These are phyloP conservation scores for Nemania abortiva DNA, from an alignment of 2,329 filamentous ascomycete species.

Conservation along the genomic window DNA sequence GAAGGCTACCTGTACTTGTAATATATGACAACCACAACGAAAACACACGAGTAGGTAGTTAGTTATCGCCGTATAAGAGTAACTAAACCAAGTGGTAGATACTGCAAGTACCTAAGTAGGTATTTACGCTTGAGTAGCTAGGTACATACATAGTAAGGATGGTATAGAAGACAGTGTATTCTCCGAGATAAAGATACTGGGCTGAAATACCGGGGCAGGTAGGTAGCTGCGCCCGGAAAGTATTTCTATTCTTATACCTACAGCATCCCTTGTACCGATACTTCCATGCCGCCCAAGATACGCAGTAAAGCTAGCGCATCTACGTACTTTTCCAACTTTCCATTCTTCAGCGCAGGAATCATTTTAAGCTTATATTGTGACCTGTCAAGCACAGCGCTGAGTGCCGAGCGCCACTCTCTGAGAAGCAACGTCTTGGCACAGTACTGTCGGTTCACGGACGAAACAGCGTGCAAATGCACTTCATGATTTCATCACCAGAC, in stretches of 20 bases:
- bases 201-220: conserved; percentile 28
- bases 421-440: neutral
- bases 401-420: conserved; percentile 22
- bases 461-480: neutral
- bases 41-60: no score
- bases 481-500: neutral
- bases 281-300: neutral
- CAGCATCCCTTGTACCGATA: conserved; percentile 26
- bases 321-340: conserved; percentile 18
- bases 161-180: neutral
- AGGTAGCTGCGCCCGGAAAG: conserved; percentile 26
- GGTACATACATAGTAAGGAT: neutral
- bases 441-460: neutral
- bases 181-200: conserved; percentile 13
- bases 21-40: no score
- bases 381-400: conserved; percentile 7
- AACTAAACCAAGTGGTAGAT: no score
- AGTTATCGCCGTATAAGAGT: no score
- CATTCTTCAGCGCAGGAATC: conserved; percentile 10
- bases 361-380: conserved; percentile 38
- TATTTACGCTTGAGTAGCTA: neutral
- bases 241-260: conserved; percentile 37
- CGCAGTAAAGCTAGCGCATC: conserved; percentile 3
- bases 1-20: no score
- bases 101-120: no score